Evolutionary conservation across 163 green algal species (phyloP).

Genomic region (Scenedesmus sp.): DNA sequence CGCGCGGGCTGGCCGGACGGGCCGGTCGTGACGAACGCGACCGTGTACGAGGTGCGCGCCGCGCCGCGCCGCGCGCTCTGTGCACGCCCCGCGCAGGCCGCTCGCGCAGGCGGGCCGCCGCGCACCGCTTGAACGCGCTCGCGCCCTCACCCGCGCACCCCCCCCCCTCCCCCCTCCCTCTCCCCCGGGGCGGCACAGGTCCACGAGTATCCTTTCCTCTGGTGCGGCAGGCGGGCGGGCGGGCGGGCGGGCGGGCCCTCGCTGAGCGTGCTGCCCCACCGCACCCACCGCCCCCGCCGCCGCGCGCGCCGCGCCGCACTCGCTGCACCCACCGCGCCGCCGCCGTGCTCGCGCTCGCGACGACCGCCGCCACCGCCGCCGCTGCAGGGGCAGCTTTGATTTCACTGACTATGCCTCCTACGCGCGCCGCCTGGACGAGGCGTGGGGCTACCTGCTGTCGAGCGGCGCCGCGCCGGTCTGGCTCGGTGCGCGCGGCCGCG

Average conservation of each 20-base stretch:
- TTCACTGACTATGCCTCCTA: constrained; percentile 23
- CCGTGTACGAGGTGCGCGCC: constrained; percentile 34
- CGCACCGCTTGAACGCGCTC: too few relatives aligned
- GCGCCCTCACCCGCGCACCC: too few relatives aligned
- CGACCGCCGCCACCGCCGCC: background rate
- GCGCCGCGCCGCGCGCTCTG: too few relatives aligned
- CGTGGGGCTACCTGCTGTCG: constrained; percentile 26
- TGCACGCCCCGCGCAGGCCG: too few relatives aligned
- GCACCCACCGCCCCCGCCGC: background rate
- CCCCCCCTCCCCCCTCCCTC: too few relatives aligned
- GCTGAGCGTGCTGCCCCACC: background rate
- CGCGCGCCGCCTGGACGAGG: background rate
- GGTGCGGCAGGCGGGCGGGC: too few relatives aligned
- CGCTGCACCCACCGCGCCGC: too few relatives aligned
- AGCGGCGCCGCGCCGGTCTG: constrained; percentile 20
- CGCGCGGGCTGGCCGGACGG: constrained; percentile 10
- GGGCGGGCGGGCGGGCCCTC: background rate
- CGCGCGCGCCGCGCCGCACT: background rate
- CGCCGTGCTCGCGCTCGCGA: too few relatives aligned
- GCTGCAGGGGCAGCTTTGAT: constrained; percentile 33
- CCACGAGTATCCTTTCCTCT: constrained; percentile 38
- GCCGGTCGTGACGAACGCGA: background rate
- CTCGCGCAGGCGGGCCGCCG: too few relatives aligned
- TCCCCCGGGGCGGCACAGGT: too few relatives aligned
- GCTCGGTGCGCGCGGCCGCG: constrained; percentile 11